phyloP scores from a whole-genome alignment of 257 asterid genomes.

The Penstemon barbatus region DNA sequence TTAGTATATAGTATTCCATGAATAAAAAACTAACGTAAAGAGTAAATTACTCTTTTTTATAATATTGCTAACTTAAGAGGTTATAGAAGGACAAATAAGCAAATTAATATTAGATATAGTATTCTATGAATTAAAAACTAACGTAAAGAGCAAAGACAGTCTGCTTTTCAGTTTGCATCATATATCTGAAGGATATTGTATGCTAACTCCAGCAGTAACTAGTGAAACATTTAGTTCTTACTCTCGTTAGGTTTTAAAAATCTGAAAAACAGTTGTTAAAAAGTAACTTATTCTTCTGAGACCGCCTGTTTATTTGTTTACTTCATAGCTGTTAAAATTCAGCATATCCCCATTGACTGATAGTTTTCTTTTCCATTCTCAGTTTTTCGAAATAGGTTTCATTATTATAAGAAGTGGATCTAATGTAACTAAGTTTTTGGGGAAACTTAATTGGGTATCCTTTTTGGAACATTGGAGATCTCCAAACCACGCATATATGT shows the following conservation, averaged over 20 bases:
- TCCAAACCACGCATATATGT: constrained; percentile 6
- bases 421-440: constrained; percentile 3
- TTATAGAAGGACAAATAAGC: too few relatives aligned
- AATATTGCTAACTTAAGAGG: too few relatives aligned
- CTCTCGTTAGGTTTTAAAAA: too few relatives aligned
- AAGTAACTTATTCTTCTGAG: not conserved
- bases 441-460: not conserved
- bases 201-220: not conserved
- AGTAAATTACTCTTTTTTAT: too few relatives aligned
- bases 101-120: too few relatives aligned
- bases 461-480: constrained; percentile 4
- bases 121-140: too few relatives aligned
- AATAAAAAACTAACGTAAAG: too few relatives aligned
- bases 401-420: constrained; percentile 4
- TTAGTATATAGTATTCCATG: too few relatives aligned
- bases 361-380: constrained; percentile 11
- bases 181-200: not conserved
- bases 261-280: too few relatives aligned
- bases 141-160: too few relatives aligned
- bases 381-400: constrained; percentile 12
- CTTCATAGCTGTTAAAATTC: not conserved
- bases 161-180: not conserved
- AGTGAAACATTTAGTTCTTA: not conserved
- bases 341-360: constrained; percentile 1
- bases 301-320: not conserved